These are phyloP conservation scores for Sugiyamaella japonica DNA, from an alignment of 1,139 yeast species.

Conservation along the genomic window DNA sequence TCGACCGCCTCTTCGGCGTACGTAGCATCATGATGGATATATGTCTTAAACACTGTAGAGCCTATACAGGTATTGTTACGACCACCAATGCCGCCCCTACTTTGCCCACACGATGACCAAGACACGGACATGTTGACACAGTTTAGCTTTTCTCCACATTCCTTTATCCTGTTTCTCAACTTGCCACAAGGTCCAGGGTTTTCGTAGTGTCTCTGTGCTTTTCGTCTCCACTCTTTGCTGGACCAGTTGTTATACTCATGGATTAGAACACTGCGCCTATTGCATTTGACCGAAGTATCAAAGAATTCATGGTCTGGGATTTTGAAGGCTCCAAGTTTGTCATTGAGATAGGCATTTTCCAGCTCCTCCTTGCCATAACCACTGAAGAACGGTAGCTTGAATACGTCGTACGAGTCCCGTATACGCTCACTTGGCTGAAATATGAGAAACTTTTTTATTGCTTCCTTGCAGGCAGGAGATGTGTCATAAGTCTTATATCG, in stretches of 20 bases:
- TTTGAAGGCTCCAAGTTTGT: slow-evolving; percentile 8
- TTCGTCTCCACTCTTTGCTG: background rate
- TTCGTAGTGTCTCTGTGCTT: background rate
- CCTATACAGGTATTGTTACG: background rate
- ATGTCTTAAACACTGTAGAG: background rate
- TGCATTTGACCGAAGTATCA: background rate
- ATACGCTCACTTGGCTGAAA: slow-evolving; percentile 28
- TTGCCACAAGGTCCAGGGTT: background rate
- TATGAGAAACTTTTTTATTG: slow-evolving; percentile 31
- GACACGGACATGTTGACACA: background rate
- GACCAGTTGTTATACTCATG: slow-evolving; percentile 7
- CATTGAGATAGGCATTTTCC: slow-evolving; percentile 13
- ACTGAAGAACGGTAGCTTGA: slow-evolving; percentile 27
- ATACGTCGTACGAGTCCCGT: slow-evolving; percentile 24
- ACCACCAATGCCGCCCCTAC: background rate
- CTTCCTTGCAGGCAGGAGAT: slow-evolving; percentile 29
- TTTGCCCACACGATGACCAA: background rate
- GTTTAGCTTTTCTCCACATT: slow-evolving; percentile 6
- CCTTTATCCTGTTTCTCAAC: slow-evolving; percentile 1
- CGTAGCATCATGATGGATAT: background rate
- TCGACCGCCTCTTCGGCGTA: background rate
- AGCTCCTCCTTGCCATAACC: slow-evolving; percentile 22
- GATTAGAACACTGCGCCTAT: background rate
- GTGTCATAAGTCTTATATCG: slow-evolving; percentile 29
- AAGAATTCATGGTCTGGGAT: slow-evolving; percentile 8